A percentile compares a stretch with the other conserved stretches of the same genome.
Conservation (phyloP, 2,329 filamentous ascomycete genomes). For the Neonectria magnoliae region DNA sequence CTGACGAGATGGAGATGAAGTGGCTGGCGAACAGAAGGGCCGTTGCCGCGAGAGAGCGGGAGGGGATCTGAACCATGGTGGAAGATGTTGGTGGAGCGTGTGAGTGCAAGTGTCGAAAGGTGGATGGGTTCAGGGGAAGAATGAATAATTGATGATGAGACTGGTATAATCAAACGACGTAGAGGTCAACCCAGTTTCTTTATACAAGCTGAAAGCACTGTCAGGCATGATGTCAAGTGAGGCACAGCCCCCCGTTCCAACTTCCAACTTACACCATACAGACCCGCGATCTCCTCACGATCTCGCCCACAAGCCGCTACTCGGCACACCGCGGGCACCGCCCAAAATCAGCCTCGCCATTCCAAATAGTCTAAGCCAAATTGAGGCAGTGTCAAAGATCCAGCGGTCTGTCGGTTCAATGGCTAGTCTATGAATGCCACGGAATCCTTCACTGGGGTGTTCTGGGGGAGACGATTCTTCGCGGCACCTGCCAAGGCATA, state of each 20-base stretch:
- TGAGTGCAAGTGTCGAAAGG: background rate
- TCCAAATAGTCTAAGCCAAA: background rate
- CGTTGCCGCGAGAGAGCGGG: background rate
- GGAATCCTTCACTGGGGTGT: background rate
- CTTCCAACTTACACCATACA: background rate
- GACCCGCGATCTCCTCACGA: background rate
- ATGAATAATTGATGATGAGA: background rate
- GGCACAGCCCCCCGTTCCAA: background rate
- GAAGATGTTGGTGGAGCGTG: background rate
- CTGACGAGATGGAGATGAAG: constrained; percentile 1
- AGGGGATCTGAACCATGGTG: constrained; percentile 1
- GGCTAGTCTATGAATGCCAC: background rate
- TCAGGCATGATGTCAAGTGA: background rate
- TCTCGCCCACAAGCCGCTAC: background rate
- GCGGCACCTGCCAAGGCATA: background rate
- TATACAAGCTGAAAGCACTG: background rate
- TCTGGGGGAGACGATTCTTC: background rate
- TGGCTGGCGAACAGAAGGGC: constrained; percentile 3
- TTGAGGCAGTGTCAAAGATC: background rate
- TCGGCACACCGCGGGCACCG: too few species aligned
- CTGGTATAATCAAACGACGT: background rate
- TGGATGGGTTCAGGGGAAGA: background rate
- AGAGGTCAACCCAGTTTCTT: background rate
- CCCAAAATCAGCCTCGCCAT: background rate
- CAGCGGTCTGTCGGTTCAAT: background rate